A percentile compares a stretch with the other conserved stretches of the same genome.
Conservation (phyloP, 306 rosid species). For the Nissolia schottii region DNA sequence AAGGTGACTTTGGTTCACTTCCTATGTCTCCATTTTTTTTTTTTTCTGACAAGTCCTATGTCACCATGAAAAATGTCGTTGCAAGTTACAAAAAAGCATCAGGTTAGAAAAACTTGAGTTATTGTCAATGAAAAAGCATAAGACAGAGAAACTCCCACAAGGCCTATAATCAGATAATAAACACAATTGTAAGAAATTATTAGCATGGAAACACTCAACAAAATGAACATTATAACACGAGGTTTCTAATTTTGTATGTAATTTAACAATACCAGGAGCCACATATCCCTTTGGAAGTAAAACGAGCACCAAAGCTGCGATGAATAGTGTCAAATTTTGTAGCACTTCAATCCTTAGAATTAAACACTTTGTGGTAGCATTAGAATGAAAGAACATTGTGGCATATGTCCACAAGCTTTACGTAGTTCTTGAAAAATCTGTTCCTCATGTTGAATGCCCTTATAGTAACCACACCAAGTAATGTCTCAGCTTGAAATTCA, state of each 20-base stretch:
- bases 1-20: too few relatives aligned
- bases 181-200: neutral
- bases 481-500: slow-evolving; percentile 60
- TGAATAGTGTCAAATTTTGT: slow-evolving; percentile 55
- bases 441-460: slow-evolving; percentile 56
- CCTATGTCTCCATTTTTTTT: too few relatives aligned
- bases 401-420: slow-evolving; percentile 58
- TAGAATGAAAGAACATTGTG: slow-evolving; percentile 50
- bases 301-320: slow-evolving; percentile 50
- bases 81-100: slow-evolving; percentile 45
- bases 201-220: neutral
- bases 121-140: slow-evolving; percentile 51
- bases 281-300: slow-evolving; percentile 49
- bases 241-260: neutral
- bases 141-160: slow-evolving; percentile 68
- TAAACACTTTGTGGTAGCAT: slow-evolving; percentile 57
- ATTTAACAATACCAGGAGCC: slow-evolving; percentile 46
- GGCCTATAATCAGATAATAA: slow-evolving; percentile 44
- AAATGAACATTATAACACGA: neutral
- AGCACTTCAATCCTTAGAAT: slow-evolving; percentile 49
- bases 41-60: too few relatives aligned
- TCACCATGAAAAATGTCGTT: too few relatives aligned
- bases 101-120: slow-evolving; percentile 31
- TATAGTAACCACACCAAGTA: slow-evolving; percentile 62
- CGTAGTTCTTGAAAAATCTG: slow-evolving; percentile 47